Conservation (phyloP, 2,329 filamentous ascomycete species). For the Raffaelea deltoideospora region DNA sequence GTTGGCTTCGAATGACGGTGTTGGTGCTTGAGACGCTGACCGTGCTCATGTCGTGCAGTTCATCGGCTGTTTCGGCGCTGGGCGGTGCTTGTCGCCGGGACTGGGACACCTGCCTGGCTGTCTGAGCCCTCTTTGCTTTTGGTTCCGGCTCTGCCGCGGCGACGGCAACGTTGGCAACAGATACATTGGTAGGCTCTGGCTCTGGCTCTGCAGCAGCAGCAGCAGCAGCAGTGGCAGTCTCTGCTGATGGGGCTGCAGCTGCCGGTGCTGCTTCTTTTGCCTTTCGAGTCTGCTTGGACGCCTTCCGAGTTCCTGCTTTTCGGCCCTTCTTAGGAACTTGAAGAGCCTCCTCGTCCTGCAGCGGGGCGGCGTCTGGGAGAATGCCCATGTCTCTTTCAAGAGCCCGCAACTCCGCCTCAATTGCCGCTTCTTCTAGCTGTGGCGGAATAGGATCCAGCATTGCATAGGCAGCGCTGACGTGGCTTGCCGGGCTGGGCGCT, state of each 20-base stretch:
- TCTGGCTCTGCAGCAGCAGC: neutral
- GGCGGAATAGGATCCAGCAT: constrained; percentile 37
- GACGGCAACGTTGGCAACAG: too few relatives aligned
- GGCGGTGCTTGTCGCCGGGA: constrained; percentile 1
- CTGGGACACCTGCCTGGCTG: constrained; percentile 1
- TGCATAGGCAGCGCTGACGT: constrained; percentile 21
- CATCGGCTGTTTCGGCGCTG: too few relatives aligned
- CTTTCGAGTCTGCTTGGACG: constrained; percentile 36
- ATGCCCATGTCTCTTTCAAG: constrained; percentile 33
- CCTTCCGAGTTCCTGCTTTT: constrained; percentile 35
- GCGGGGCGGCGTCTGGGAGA: constrained; percentile 15
- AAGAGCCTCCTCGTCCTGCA: constrained; percentile 22
- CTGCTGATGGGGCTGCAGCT: neutral
- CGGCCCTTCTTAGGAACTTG: constrained; percentile 38
- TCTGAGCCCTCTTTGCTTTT: constrained; percentile 1
- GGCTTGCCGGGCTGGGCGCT: too few relatives aligned
- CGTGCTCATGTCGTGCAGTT: constrained; percentile 12
- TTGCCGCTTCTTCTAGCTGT: constrained; percentile 28
- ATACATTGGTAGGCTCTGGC: constrained; percentile 2
- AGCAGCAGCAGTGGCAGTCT: neutral
- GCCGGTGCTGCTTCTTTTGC: constrained; percentile 16
- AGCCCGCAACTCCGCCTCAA: constrained; percentile 34
- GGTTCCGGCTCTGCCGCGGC: neutral
- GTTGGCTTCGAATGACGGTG: constrained; percentile 10
- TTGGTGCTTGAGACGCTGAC: constrained; percentile 10